Evolutionary conservation across 352 stramenopile species (phyloP).

Genomic region (Plasmopara viticola): DNA sequence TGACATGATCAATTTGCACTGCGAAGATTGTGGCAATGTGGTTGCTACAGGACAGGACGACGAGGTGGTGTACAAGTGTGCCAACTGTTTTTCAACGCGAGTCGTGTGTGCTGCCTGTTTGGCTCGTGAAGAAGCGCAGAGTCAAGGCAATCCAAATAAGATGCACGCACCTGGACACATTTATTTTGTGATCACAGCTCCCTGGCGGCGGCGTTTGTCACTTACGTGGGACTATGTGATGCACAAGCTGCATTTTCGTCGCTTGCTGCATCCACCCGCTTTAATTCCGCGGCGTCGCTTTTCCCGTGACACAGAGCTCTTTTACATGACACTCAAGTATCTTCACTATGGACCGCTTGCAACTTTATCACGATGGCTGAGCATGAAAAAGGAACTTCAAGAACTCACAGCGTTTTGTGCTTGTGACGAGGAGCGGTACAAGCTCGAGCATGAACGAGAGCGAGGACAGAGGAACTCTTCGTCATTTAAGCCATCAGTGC

Average conservation of each 20-base stretch:
- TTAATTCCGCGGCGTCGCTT: slow-evolving; percentile 53
- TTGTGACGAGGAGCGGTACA: slow-evolving; percentile 49
- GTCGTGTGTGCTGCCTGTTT: slow-evolving; percentile 49
- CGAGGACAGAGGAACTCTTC: background rate
- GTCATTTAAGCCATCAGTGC: slow-evolving; percentile 40
- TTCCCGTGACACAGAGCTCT: slow-evolving; percentile 45
- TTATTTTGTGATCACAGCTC: slow-evolving; percentile 51
- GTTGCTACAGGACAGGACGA: slow-evolving; percentile 19
- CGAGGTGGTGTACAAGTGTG: slow-evolving; percentile 53
- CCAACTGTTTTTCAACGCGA: slow-evolving; percentile 46
- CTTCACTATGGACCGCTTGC: slow-evolving; percentile 62
- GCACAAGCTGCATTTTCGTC: slow-evolving; percentile 29
- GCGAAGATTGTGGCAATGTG: slow-evolving; percentile 26
- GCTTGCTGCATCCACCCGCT: slow-evolving; percentile 43
- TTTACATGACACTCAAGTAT: slow-evolving; percentile 58
- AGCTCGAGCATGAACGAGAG: slow-evolving; percentile 2
- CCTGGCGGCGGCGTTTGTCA: slow-evolving; percentile 36
- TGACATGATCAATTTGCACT: slow-evolving; percentile 9
- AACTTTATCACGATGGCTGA: slow-evolving; percentile 45
- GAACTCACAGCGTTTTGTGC: slow-evolving; percentile 59
- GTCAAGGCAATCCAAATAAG: slow-evolving; percentile 35
- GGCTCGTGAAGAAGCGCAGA: slow-evolving; percentile 36
- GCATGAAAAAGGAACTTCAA: slow-evolving; percentile 49
- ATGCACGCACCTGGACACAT: slow-evolving; percentile 58
- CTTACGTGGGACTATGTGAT: slow-evolving; percentile 9